These are phyloP conservation scores for Durusdinium trenchii DNA, from an alignment of 73 alveolate species.

Conservation along the genomic window DNA sequence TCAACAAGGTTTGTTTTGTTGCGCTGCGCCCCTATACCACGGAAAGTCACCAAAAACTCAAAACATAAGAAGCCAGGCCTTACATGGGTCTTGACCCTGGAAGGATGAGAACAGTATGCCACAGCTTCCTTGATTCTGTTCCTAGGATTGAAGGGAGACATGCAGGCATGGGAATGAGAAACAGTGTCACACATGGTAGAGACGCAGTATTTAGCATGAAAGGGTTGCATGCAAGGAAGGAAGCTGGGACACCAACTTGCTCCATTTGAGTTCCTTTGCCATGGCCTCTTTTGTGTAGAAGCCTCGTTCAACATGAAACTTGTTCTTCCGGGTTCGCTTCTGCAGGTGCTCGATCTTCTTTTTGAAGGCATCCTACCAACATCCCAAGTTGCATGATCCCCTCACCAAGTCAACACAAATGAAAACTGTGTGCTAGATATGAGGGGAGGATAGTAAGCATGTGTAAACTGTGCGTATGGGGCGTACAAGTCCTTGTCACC, in stretches of 20 bases:
- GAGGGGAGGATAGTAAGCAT: too few relatives aligned
- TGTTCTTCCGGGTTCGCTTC: not conserved
- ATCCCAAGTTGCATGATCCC: too few relatives aligned
- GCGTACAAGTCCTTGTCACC: constrained; percentile 31
- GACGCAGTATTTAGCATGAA: not conserved
- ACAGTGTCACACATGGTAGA: not conserved
- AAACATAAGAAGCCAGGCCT: too few relatives aligned
- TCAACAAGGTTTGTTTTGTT: too few relatives aligned
- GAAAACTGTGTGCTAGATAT: too few relatives aligned
- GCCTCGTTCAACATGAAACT: not conserved
- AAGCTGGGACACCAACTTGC: not conserved
- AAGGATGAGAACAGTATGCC: not conserved
- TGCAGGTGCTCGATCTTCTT: constrained; percentile 32
- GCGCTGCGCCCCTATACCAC: too few relatives aligned
- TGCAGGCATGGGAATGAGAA: not conserved
- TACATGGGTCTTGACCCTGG: not conserved
- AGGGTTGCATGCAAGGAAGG: too few relatives aligned
- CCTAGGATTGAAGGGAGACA: not conserved
- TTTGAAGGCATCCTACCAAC: constrained; percentile 40
- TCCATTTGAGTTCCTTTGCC: not conserved
- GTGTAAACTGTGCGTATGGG: too few relatives aligned
- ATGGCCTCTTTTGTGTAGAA: constrained; percentile 4
- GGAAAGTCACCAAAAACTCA: too few relatives aligned
- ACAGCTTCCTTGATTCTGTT: constrained; percentile 1
- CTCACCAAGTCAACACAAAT: too few relatives aligned